A percentile compares a stretch with the other conserved stretches of the same genome.
phyloP scores from a whole-genome alignment of 371 early-diverging fungal genomes.

The Lichtheimia hyalospora region DNA sequence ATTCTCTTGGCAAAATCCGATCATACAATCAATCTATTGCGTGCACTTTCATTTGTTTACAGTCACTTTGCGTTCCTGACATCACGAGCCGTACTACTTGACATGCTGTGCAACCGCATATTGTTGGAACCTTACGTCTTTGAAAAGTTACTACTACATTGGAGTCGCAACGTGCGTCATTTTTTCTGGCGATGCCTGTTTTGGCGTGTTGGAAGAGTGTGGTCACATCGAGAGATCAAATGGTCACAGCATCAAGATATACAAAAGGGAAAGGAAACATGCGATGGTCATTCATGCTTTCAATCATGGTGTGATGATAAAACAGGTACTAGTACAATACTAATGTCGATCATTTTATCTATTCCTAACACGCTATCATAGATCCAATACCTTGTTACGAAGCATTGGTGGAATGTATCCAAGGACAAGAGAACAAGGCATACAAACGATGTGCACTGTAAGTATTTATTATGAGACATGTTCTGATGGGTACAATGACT shows the following conservation, averaged over 20 bases:
- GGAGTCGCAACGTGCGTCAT: conserved; percentile 55
- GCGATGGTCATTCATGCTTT: neutral
- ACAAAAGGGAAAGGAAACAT: neutral
- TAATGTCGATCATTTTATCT: neutral
- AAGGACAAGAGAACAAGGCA: neutral
- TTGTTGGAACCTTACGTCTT: conserved; percentile 43
- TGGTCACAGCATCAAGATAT: conserved; percentile 3
- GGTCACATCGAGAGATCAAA: conserved; percentile 7
- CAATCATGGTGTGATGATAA: neutral
- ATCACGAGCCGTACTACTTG: conserved; percentile 33
- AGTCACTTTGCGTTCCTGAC: conserved; percentile 54
- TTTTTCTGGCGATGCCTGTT: conserved; percentile 53
- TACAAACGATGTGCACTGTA: neutral
- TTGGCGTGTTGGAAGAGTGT: conserved; percentile 48
- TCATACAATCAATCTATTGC: conserved; percentile 48
- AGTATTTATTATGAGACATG: neutral
- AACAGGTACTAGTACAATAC: neutral
- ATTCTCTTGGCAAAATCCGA: conserved; percentile 47
- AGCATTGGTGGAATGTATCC: neutral
- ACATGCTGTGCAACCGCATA: conserved; percentile 41
- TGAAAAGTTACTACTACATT: conserved; percentile 55
- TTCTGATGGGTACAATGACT: neutral
- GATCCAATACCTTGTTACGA: neutral
- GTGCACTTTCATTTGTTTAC: conserved; percentile 57
- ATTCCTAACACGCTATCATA: neutral